phyloP scores from a whole-genome alignment of 768 basidiomycete species.

The Cystofilobasidium macerans region DNA sequence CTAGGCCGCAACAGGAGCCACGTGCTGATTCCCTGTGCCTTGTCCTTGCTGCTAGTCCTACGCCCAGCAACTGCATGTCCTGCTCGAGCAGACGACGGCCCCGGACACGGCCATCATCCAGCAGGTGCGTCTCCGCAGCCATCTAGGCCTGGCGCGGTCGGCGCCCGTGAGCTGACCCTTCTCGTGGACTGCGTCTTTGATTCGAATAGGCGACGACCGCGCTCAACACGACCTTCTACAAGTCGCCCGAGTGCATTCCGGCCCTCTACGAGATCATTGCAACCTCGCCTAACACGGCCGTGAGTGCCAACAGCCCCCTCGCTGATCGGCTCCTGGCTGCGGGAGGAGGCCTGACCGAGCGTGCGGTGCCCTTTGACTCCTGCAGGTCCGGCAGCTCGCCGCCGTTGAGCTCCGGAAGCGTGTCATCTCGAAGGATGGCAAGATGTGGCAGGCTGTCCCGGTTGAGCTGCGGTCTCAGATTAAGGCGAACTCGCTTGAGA shows the following conservation, averaged over 20 bases:
- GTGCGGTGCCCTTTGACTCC: not conserved
- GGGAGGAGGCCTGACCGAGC: too few relatives aligned
- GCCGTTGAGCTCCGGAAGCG: conserved; percentile 96
- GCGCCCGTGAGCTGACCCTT: not conserved
- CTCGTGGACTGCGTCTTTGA: not conserved
- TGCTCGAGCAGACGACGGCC: conserved; percentile 72
- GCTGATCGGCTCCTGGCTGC: too few relatives aligned
- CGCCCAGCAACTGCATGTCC: conserved; percentile 61
- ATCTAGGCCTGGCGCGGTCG: not conserved
- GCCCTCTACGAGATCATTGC: conserved; percentile 79
- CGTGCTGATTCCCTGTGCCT: not conserved
- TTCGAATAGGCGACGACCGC: conserved; percentile 66
- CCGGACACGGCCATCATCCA: conserved; percentile 84
- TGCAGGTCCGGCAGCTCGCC: conserved; percentile 86
- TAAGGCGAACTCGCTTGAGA: conserved; percentile 67
- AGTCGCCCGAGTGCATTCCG: conserved; percentile 76
- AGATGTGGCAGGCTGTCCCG: conserved; percentile 65
- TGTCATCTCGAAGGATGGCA: conserved; percentile 63
- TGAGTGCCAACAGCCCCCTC: conserved; percentile 43
- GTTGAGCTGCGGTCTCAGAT: conserved; percentile 64
- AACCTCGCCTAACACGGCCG: conserved; percentile 68
- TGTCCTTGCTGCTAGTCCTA: not conserved
- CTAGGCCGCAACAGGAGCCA: too few relatives aligned
- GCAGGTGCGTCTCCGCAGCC: conserved; percentile 50
- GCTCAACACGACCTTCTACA: conserved; percentile 87